phyloP scores from a whole-genome alignment of 2,329 filamentous ascomycete genomes.

The Aspergillus fijiensis region DNA sequence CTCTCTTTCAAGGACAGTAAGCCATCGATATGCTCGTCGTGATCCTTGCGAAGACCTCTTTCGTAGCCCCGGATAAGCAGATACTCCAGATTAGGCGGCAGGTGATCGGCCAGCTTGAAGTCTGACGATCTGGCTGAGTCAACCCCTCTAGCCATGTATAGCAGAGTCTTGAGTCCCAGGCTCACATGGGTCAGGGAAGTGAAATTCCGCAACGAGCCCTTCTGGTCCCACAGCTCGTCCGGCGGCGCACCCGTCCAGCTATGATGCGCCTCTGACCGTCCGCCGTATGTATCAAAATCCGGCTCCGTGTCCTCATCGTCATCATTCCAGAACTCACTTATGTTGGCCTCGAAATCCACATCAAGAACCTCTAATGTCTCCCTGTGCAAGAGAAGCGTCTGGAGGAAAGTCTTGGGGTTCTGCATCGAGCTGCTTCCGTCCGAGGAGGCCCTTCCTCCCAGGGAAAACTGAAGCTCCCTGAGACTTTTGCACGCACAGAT shows the following conservation, averaged over 20 bases:
- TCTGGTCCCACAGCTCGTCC: constrained; percentile 6
- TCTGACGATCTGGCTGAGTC: not conserved
- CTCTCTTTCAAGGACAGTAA: constrained; percentile 6
- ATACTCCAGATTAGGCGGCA: constrained; percentile 19
- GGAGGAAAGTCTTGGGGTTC: constrained; percentile 20
- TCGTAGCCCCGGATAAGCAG: constrained; percentile 21
- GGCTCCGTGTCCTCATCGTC: not conserved
- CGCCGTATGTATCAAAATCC: not conserved
- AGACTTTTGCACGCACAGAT: no score
- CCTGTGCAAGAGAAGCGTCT: constrained; percentile 17
- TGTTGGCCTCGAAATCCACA: constrained; percentile 14
- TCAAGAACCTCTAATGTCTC: constrained; percentile 21
- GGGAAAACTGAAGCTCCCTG: no score
- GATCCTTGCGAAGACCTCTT: constrained; percentile 4
- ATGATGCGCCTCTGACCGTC: not conserved
- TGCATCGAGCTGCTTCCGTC: not conserved
- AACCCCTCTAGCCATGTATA: constrained; percentile 18
- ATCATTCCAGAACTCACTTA: not conserved
- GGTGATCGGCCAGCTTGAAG: not conserved
- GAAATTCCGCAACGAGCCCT: constrained; percentile 21
- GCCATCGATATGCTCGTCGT: constrained; percentile 14
- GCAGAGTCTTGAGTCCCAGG: constrained; percentile 16
- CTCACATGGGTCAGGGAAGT: constrained; percentile 18
- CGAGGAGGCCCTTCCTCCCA: no score
- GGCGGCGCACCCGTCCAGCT: not conserved